A percentile compares a stretch with the other conserved stretches of the same genome.
Evolutionary conservation across 306 rosid genomes (phyloP).

Genomic region (Begonia peltatifolia): DNA sequence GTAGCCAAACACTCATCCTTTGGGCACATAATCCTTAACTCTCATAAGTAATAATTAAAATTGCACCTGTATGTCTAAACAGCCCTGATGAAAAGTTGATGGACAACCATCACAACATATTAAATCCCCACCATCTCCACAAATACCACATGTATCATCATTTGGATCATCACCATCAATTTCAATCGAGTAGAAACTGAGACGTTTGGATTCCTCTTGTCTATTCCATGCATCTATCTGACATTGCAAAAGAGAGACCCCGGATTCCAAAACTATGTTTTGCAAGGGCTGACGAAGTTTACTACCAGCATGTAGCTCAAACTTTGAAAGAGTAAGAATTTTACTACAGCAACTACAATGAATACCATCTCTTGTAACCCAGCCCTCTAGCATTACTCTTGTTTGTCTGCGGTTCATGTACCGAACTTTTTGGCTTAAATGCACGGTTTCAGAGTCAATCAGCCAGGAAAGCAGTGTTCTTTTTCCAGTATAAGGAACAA

Average conservation of each 20-base stretch:
- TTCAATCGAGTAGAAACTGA: constrained; percentile 53
- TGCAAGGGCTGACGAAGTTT: constrained; percentile 85
- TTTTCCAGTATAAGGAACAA: constrained; percentile 87
- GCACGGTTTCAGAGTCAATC: constrained; percentile 64
- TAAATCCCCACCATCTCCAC: constrained; percentile 96
- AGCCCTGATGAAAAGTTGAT: constrained; percentile 84
- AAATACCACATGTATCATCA: constrained; percentile 89
- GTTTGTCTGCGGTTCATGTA: constrained; percentile 71
- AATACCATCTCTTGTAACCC: constrained; percentile 93
- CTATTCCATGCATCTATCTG: constrained; percentile 85
- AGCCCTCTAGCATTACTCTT: constrained; percentile 71
- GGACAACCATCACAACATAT: constrained; percentile 97
- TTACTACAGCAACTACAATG: constrained; percentile 96
- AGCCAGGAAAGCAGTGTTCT: constrained; percentile 90
- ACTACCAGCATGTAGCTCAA: constrained; percentile 95
- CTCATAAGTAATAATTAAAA: constrained; percentile 7
- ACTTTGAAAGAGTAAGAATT: constrained; percentile 81
- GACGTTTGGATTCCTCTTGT: constrained; percentile 46
- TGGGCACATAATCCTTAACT: too few species aligned
- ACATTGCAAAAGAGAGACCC: constrained; percentile 82
- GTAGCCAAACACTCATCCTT: too few species aligned
- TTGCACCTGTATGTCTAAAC: constrained; percentile 62
- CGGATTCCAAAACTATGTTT: constrained; percentile 81
- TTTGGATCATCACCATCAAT: constrained; percentile 79
- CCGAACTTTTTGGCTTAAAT: constrained; percentile 80